Evolutionary conservation across 2,329 filamentous ascomycete genomes (phyloP).

Genomic region (Xylariaceae sp.): DNA sequence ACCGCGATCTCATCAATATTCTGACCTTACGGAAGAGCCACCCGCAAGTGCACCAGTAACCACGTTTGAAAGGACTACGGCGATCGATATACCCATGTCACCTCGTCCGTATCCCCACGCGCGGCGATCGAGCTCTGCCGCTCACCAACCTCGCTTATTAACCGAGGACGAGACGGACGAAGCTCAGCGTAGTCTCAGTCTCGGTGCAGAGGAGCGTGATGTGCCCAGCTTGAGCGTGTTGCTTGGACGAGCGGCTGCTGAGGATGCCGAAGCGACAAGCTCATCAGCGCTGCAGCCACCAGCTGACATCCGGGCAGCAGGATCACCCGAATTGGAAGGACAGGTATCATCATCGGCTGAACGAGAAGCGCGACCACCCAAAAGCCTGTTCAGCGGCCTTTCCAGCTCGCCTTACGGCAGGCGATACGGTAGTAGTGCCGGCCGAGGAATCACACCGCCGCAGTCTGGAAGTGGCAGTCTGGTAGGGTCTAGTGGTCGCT

Average conservation of each 20-base stretch:
- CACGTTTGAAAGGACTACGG: constrained; percentile 53
- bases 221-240: constrained; percentile 64
- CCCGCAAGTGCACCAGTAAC: constrained; percentile 38
- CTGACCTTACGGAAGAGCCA: constrained; percentile 33
- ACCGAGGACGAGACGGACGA: constrained; percentile 61
- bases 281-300: constrained; percentile 40
- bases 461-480: constrained; percentile 34
- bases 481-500: constrained; percentile 32
- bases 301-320: constrained; percentile 40
- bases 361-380: constrained; percentile 45
- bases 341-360: constrained; percentile 39
- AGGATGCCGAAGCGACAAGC: constrained; percentile 35
- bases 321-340: constrained; percentile 39
- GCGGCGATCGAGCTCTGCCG: constrained; percentile 67
- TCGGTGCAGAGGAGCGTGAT: constrained; percentile 63
- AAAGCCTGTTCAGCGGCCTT: constrained; percentile 39
- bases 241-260: constrained; percentile 44
- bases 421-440: constrained; percentile 41
- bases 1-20: constrained; percentile 23
- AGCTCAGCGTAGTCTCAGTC: constrained; percentile 63
- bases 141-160: constrained; percentile 57
- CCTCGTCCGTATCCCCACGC: constrained; percentile 57
- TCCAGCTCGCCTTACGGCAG: constrained; percentile 47
- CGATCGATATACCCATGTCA: constrained; percentile 72
- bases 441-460: constrained; percentile 32